Evolutionary conservation across 192 early-diverging fungal species (phyloP).

Genomic region (Gonapodya sp.): DNA sequence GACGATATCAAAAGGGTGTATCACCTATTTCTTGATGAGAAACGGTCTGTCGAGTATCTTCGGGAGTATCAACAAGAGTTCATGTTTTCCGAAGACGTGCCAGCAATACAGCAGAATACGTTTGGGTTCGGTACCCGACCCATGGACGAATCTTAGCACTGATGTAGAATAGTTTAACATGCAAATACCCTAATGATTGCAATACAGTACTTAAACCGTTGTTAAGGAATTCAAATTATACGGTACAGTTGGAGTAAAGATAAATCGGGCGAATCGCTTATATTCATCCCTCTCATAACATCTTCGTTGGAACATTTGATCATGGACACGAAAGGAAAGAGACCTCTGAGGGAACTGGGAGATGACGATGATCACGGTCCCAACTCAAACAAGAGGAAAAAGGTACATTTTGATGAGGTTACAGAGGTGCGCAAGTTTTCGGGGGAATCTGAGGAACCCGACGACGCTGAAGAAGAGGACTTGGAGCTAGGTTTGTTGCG

Average conservation of each 20-base stretch:
- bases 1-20: constrained; percentile 92
- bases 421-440: neutral
- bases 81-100: constrained; percentile 14
- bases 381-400: neutral
- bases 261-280: neutral
- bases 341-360: neutral
- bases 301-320: neutral
- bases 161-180: neutral
- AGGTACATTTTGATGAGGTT: neutral
- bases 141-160: neutral
- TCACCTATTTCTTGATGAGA: constrained; percentile 90
- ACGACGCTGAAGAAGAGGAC: constrained; percentile 24
- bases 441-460: neutral
- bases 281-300: neutral
- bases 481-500: constrained; percentile 19
- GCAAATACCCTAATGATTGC: too few species aligned
- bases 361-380: too few species aligned
- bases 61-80: constrained; percentile 12
- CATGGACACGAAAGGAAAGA: neutral
- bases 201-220: too few species aligned
- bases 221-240: too few species aligned
- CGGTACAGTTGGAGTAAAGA: too few species aligned
- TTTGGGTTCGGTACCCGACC: neutral
- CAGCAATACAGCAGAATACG: neutral
- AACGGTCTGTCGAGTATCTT: constrained; percentile 78